Evolutionary conservation across 768 basidiomycete genomes (phyloP).

Genomic region (Tricholoma flavovirens): DNA sequence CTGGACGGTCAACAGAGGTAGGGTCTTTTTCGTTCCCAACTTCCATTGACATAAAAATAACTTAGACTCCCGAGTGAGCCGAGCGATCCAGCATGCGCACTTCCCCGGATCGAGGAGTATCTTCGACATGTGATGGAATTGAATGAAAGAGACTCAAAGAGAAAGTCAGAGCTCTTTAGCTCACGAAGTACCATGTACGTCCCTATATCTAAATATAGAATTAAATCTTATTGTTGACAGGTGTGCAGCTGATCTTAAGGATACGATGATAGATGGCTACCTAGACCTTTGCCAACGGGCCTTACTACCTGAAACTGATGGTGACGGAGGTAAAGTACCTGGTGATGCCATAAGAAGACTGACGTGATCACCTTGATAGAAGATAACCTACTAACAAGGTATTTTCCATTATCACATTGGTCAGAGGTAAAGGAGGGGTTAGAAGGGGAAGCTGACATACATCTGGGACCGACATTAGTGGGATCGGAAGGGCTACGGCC

Average conservation of each 20-base stretch:
- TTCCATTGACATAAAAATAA: neutral
- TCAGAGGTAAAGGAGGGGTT: neutral
- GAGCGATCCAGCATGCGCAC: slow-evolving; percentile 54
- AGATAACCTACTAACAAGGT: slow-evolving; percentile 28
- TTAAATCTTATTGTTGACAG: slow-evolving; percentile 28
- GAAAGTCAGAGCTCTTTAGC: slow-evolving; percentile 34
- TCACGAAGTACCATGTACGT: slow-evolving; percentile 43
- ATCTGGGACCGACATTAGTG: slow-evolving; percentile 5
- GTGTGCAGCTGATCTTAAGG: slow-evolving; percentile 46
- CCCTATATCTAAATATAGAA: neutral
- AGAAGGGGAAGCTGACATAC: neutral
- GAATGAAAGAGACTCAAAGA: slow-evolving; percentile 26
- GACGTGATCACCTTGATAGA: slow-evolving; percentile 2
- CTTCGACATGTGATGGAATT: slow-evolving; percentile 35
- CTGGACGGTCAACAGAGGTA: slow-evolving; percentile 65
- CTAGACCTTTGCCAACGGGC: slow-evolving; percentile 56
- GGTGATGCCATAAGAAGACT: slow-evolving; percentile 6
- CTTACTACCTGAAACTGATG: slow-evolving; percentile 27
- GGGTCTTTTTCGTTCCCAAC: neutral
- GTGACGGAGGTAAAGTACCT: slow-evolving; percentile 18
- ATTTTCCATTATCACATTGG: slow-evolving; percentile 32
- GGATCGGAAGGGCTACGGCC: slow-evolving; percentile 30
- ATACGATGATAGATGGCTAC: slow-evolving; percentile 54
- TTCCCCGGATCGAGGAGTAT: slow-evolving; percentile 50
- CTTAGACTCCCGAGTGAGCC: slow-evolving; percentile 37